A percentile compares a stretch with the other conserved stretches of the same genome.
Evolutionary conservation across 129 eudicot genomes (phyloP).

Genomic region (Chrysanthemum seticuspe): DNA sequence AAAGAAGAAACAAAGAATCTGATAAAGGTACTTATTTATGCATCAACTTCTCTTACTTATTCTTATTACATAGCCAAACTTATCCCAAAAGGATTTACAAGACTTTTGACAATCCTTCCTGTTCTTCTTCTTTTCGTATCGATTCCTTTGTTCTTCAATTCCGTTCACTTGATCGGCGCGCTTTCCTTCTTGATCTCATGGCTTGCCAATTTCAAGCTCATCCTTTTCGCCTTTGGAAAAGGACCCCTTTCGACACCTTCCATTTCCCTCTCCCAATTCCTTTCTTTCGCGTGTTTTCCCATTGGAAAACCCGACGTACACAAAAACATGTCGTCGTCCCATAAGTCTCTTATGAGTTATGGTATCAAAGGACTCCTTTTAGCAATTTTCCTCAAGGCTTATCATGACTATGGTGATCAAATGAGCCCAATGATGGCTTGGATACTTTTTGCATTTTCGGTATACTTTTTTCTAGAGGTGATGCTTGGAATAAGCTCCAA

Average conservation of each 20-base stretch:
- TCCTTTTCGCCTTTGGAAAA: conserved; percentile 34
- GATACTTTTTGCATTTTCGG: conserved; percentile 30
- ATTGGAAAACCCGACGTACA: not conserved
- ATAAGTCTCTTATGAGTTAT: conserved; percentile 17
- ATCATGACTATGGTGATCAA: conserved; percentile 21
- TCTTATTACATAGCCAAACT: conserved; percentile 20
- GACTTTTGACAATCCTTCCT: conserved; percentile 33
- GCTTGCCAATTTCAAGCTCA: conserved; percentile 47
- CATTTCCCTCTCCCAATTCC: conserved; percentile 22
- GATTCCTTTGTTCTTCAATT: conserved; percentile 24
- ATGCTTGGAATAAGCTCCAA: conserved; percentile 34
- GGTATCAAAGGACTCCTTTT: conserved; percentile 37
- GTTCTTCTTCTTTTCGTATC: conserved; percentile 25
- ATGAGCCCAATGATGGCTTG: conserved; percentile 42
- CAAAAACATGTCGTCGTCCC: not conserved
- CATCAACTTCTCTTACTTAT: conserved; percentile 21
- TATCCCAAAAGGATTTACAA: conserved; percentile 33
- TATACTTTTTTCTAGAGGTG: conserved; percentile 54
- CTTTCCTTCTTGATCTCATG: conserved; percentile 34
- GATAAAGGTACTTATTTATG: conserved; percentile 17
- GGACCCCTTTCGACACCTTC: conserved; percentile 34
- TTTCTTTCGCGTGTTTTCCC: conserved; percentile 30
- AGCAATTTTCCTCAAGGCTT: conserved; percentile 28
- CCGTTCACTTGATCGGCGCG: conserved; percentile 29
- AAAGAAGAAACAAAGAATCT: conserved; percentile 34